Evolutionary conservation across 2,329 filamentous ascomycete species (phyloP), one percentile per base, ranked within the genome.

Genomic region (Ophiostoma himal-ulmi): DNA sequence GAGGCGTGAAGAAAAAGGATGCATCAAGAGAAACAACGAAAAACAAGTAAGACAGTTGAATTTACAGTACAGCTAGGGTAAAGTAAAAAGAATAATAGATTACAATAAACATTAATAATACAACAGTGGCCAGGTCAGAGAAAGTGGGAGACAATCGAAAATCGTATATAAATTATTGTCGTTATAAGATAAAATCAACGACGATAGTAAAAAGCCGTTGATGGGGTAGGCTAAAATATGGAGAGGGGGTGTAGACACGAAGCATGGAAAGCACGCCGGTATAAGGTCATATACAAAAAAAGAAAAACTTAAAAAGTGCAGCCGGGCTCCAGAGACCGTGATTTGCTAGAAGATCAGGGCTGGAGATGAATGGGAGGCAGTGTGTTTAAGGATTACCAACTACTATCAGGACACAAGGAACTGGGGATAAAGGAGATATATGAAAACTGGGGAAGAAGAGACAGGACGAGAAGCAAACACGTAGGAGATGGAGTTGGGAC

Each of bases 261-360:
- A 57, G 52, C 52, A 26, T 57, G 52, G n/a, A 57, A 57, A 8
- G 14, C n/a, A 57, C 26, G 52, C n/a, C n/a, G 22, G 52, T 26
- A 26, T 22, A 14, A 26, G 52, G 22, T 14, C 7, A 5, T 57
- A 57, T 26, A 26, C 5, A 26, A 57, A 26, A 57, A 26, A 26
- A 57, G 22, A 22, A 26, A 57, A 57, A 57, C 22, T 22, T 57
- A 30, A 57, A 57, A 22, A 57, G 52, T 22, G 52, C 52, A 57
- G 17, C 52, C n/a, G 52, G 48, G 44, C 44, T 26, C 11, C 52
- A 5, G 52, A 1, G 52, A 14, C 22, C 11, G 52, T 57, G 52
- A 57, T 57, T 57, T 57, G 52, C 52, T 57, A 7, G 52, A 57
- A 57, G 52, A 57, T 57, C 52, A 26, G 52, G 22, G 52, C 22